Conservation (phyloP, 163 green algal species). For the Chlamydomonas reinhardtii region DNA sequence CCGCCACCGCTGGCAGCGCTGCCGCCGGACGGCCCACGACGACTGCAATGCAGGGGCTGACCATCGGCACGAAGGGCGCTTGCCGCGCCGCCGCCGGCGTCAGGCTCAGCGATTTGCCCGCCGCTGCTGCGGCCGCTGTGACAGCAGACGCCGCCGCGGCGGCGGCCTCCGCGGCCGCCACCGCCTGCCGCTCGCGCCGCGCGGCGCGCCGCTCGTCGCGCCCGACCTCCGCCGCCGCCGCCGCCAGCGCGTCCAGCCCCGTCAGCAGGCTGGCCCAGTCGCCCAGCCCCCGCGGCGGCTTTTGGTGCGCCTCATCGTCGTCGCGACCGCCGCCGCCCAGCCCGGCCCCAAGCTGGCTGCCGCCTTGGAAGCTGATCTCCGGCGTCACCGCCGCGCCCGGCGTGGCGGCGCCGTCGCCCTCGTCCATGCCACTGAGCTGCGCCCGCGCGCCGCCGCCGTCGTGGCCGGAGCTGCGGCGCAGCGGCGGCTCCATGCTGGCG, state of each 20-base stretch:
- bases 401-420: not conserved
- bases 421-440: not conserved
- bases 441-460: not conserved
- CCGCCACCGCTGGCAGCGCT: not conserved
- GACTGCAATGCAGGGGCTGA: not conserved
- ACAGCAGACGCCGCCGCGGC: not conserved
- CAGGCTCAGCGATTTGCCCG: not conserved
- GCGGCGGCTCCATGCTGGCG: not conserved
- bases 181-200: not conserved
- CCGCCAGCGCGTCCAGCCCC: conserved; percentile 29
- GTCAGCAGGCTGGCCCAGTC: not conserved
- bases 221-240: conserved; percentile 21
- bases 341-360: no score
- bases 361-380: no score
- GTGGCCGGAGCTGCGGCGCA: not conserved
- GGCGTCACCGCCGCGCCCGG: no score
- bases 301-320: not conserved
- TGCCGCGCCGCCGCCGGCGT: not conserved
- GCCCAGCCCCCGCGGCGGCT: not conserved
- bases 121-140: no score
- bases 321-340: not conserved
- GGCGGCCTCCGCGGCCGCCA: not conserved
- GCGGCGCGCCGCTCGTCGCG: not conserved
- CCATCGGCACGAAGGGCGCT: not conserved
- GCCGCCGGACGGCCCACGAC: not conserved